Evolutionary conservation across 768 basidiomycete species (phyloP).

Genomic region (Melanogaster broomeanus): DNA sequence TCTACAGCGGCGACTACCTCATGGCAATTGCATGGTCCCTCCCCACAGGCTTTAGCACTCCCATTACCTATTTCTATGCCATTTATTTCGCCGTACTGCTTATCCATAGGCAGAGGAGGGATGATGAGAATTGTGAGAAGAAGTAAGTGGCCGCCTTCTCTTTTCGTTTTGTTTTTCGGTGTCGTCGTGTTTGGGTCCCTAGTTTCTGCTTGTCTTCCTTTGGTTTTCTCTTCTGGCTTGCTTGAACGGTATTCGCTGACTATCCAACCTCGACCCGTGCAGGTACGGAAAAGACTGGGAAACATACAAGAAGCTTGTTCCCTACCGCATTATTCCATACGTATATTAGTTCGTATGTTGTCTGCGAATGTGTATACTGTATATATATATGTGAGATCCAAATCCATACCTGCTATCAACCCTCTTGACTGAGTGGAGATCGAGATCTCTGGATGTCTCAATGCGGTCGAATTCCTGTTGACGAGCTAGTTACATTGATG

Average conservation of each 20-base stretch:
- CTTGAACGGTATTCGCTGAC: not conserved
- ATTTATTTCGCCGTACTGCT: slow-evolving; percentile 87
- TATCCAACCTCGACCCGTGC: not conserved
- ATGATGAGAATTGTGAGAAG: slow-evolving; percentile 87
- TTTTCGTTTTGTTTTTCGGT: not conserved
- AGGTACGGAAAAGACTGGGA: slow-evolving; percentile 96
- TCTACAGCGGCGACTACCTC: slow-evolving; percentile 72
- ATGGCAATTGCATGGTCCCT: slow-evolving; percentile 95
- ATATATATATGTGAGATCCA: not conserved
- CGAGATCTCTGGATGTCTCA: too few species aligned
- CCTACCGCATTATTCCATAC: slow-evolving; percentile 84
- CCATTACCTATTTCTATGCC: slow-evolving; percentile 95
- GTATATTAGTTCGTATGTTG: slow-evolving; percentile 50
- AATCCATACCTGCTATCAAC: not conserved
- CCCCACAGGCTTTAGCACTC: slow-evolving; percentile 88
- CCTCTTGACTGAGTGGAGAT: not conserved
- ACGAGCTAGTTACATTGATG: not conserved
- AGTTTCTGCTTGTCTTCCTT: too few species aligned
- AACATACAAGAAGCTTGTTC: slow-evolving; percentile 84
- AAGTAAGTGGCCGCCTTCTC: slow-evolving; percentile 59
- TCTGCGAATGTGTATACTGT: not conserved
- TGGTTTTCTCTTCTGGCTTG: too few species aligned
- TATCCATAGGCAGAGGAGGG: slow-evolving; percentile 85
- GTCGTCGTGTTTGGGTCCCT: not conserved
- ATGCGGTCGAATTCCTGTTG: not conserved